Base-by-base conservation (phyloP, 2,329 filamentous ascomycete genomes). In the Xylariaceae sp. region DNA sequence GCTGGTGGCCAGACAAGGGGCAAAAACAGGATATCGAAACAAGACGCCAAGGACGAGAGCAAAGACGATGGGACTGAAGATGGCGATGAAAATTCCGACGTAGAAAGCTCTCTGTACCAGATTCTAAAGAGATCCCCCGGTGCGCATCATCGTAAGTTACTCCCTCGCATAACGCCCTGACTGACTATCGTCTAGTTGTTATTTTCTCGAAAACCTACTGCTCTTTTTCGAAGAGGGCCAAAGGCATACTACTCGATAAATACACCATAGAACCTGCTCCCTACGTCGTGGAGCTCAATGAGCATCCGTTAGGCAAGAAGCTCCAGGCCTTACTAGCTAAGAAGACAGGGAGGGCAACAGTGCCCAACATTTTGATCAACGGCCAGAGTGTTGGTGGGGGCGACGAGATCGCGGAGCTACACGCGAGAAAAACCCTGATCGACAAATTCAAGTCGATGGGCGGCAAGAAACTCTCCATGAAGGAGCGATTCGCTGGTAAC, bases 141-240 rank as follows among this genome's bases (percentile, higher is more conserved):
- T 95, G 81, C 62, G 81, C 34, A 42, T 52, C 30, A 16, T 32
- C 34, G 22, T 16, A 22, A 13, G 18, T 7, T 34, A 12, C 5
- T 10, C 15, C 30, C 15, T 39, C 19, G 7, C 19, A 5, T 30
- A n/a, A 29, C 16, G 32, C 5, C 16, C 18, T 30, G 43, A 42
- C 50, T 49, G 50, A 51, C 43, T 40, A 58, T 47, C 51, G 7
- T 37, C 32, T 64, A 94, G 90, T 97, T 56, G 88, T 96, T 69
- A 89, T 99, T 64, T 97, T 97, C 75, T 96, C 91, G 60, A 97
- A 99, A 72, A 83, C 88, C 1, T 96, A 92, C 74, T 99, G 94
- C 71, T 90, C 88, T 0, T 86, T 82, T 73, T 96, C 91, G 48
- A 87, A 85, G 68, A 85, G 84, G 63, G 94, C 94, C 43, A 99